Base-by-base conservation (phyloP, 805 yeast species). In the Suhomyces kilbournensis region DNA sequence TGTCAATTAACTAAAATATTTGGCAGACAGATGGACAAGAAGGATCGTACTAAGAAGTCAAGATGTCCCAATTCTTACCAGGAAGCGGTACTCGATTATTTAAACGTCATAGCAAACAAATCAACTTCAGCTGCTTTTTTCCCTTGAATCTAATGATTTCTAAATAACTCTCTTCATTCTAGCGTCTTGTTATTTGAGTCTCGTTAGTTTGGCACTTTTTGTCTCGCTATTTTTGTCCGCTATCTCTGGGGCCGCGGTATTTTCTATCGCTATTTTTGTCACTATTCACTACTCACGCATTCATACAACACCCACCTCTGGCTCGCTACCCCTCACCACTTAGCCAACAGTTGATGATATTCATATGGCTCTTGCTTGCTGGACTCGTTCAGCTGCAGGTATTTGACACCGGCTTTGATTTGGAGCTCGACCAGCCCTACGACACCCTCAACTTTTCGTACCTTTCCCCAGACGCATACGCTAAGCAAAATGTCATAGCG, bases 341-440 rank as follows among this genome's bases (percentile, higher is more conserved):
- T 28, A 3, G 28, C 3, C 9, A n/a, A n/a, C 28, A 26, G 28
- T 9, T 28, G 32, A 28, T 40, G 30, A 10, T 30, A 14, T 23
- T 48, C 26, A 20, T 40, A 19, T 42, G 28, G 40, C 23, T 38
- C 23, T 38, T 38, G 22, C 20, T n/a, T 46, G 22, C 49, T 46
- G 35, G 22, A 34, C 17, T 25, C 34, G 47, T 23, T 48, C 28
- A 46, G 25, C 46, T 48, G 47, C 26, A 39, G 44, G 48, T 38
- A 52, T 51, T 56, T 28, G 54, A 56, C 48, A 38, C 48, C 8
- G 53, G 57, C 12, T 56, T 53, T 46, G 56, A 53, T 6, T 34
- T 60, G 14, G 64, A 59, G 30, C 47, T 60, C 14, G 56, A 60
- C 26, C 56, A 56, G 32, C 63, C 65, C 7, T 46, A 7, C 25